Base-by-base conservation (phyloP, 2,329 filamentous ascomycete genomes). In the Claviceps sorghi region DNA sequence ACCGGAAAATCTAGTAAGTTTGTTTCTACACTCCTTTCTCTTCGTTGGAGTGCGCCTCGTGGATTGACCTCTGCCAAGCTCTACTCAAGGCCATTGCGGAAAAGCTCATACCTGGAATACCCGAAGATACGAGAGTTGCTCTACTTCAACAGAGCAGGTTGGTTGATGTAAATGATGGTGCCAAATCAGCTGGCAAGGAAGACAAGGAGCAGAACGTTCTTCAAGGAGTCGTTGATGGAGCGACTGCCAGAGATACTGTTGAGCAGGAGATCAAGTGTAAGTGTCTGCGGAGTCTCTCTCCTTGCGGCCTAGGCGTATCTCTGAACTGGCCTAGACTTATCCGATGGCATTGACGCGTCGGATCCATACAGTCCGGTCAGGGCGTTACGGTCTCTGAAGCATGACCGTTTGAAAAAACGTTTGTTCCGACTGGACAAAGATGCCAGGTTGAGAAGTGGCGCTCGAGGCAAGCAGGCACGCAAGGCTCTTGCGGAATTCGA, bases 1-100 rank as follows among this genome's bases (percentile, higher is more conserved):
- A 84, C 82, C 2, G 88, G 88, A 6, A 94, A 94, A 63, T 90
- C 86, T 4, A 91, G 82, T 84, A 66, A 65, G 75, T 61, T 15
- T 6, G 11, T 5, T 13, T 21, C 22, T 29, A 13, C 22, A 7
- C 21, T 21, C 2, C 13, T 19, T n/a, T 2, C 17, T 40, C 7
- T 30, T 4, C 6, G 19, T 29, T 44, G 11, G 9, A 21, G 32
- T 44, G 22, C 2, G 17, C 22, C 17, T 29, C 8, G 32, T n/a
- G 32, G 17, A 30, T 17, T 42, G 17, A 30, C 30, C 5, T 7
- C 43, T 32, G 10, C 1, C 51, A 46, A 85, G 82, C 86, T 0
- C 68, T 91, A 7, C 70, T 93, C 17, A 79, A 79, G 60, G 86
- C 88, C 1, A 82, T 94, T 58, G 83, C 82, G 4, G 82, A 88